Evolutionary conservation across 169 alveolate species (phyloP), one percentile per base, ranked within the genome.

Genomic region (Toxoplasma gondii): DNA sequence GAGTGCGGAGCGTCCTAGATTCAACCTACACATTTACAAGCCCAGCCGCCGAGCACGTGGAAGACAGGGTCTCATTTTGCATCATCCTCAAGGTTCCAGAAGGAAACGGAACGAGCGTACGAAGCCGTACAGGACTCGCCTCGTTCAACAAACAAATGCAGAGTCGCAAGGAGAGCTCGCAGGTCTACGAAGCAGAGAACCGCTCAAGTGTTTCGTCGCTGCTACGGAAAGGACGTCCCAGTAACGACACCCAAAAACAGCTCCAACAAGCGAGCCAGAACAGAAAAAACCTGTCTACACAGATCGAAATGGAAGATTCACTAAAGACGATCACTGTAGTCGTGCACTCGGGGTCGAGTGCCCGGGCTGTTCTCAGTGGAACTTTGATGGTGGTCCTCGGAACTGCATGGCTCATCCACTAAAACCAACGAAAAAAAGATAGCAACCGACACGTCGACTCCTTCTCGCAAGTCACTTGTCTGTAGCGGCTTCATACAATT

Each of bases 21-120:
- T 39, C 87, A 34, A 78, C 39, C 16, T 78, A 78, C 44, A 78
- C 87, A 22, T 78, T 12, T 39, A 78, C 53, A 34, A 27, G 31
- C 31, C 87, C 87, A 22, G 22, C 87, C 29, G 87, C 87, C 34
- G 87, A 78, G 45, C 87, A 78, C 29, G 45, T 78, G 43, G 87
- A 78, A n/a, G 9, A 19, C 39, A 19, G 41, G 1, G 87, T 27
- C 22, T 78, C 87, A 78, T 78, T 78, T 34, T 78, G 87, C 44
- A 38, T 78, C 45, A 39, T 38, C 53, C 29, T 78, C 45, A 39
- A 78, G 87, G 87, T 78, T 10, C 41, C 53, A 22, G 87, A 78
- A 34, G 87, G 87, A 34, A 39, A 4, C 87, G 87, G 87, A 41
- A 78, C 87, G 45, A 78, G 87, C 44, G 45, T 78, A 16, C 27